These are phyloP conservation scores for Geum urbanum DNA, from an alignment of 306 rosid species.

Conservation along the genomic window DNA sequence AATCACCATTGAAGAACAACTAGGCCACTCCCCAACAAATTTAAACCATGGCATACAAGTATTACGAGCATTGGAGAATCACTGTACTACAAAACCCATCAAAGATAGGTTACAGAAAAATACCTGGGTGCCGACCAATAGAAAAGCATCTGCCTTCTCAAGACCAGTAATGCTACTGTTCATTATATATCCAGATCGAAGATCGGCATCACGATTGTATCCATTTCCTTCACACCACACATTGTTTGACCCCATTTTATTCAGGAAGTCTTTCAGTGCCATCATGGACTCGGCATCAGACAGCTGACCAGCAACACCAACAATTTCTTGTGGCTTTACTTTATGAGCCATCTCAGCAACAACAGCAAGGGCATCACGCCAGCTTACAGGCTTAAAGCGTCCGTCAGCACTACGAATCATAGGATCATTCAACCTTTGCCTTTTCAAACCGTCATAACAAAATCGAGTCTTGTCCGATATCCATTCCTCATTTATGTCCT, in stretches of 20 bases:
- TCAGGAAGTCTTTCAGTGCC: conserved; percentile 83
- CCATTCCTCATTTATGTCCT: conserved; percentile 99
- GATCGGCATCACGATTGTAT: conserved; percentile 60
- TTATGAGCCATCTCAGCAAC: conserved; percentile 75
- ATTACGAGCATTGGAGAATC: conserved; percentile 3
- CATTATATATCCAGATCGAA: conserved; percentile 89
- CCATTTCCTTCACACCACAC: conserved; percentile 94
- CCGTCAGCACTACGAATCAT: conserved; percentile 98
- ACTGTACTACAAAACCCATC: conserved; percentile 4
- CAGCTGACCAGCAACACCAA: conserved; percentile 88
- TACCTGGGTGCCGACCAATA: conserved; percentile 98
- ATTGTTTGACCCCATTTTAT: conserved; percentile 85
- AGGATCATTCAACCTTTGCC: conserved; percentile 97
- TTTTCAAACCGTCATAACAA: conserved; percentile 95
- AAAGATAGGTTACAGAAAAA: conserved; percentile 17
- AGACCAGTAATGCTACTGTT: conserved; percentile 82
- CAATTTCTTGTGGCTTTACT: conserved; percentile 76
- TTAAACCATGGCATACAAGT: conserved; percentile 1
- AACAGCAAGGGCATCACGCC: conserved; percentile 92
- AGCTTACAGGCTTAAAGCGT: conserved; percentile 78
- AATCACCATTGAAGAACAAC: conserved; percentile 2
- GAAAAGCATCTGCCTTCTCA: conserved; percentile 88
- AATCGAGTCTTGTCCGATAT: conserved; percentile 98
- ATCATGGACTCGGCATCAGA: conserved; percentile 98
- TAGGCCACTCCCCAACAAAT: neutral